These are phyloP conservation scores for Beauveria caledonica DNA, from an alignment of 2,329 filamentous ascomycete species.

Conservation along the genomic window DNA sequence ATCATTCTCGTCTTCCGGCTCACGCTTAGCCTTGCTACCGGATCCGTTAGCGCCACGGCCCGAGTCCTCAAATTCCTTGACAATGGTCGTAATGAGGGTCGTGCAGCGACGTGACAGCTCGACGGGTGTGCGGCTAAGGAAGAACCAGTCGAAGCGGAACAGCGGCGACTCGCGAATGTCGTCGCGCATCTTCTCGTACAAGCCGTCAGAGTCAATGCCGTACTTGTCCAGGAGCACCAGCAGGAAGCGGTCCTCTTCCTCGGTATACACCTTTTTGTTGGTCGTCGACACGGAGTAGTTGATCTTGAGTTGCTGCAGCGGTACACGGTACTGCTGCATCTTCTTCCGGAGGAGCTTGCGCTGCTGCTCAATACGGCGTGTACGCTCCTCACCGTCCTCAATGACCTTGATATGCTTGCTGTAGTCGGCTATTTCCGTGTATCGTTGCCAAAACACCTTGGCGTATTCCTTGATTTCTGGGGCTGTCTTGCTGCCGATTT, in stretches of 20 bases:
- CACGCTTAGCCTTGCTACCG: constrained; percentile 66
- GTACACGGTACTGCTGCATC: constrained; percentile 93
- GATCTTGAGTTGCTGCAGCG: constrained; percentile 94
- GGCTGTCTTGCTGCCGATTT: constrained; percentile 83
- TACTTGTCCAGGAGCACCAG: constrained; percentile 88
- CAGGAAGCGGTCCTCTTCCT: constrained; percentile 94
- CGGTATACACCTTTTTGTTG: constrained; percentile 99
- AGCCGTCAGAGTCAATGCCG: constrained; percentile 80
- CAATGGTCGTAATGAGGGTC: constrained; percentile 87
- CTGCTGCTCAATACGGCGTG: constrained; percentile 83
- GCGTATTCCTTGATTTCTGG: constrained; percentile 86
- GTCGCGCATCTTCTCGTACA: constrained; percentile 93
- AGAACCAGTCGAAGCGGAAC: constrained; percentile 99
- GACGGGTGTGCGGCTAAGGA: constrained; percentile 85
- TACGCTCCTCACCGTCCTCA: constrained; percentile 85
- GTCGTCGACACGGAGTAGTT: constrained; percentile 98
- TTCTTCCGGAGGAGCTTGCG: constrained; percentile 91
- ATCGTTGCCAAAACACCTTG: constrained; percentile 93
- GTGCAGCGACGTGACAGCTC: constrained; percentile 90
- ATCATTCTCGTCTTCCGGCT: constrained; percentile 72
- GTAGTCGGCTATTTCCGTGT: constrained; percentile 83
- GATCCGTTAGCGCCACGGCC: constrained; percentile 50
- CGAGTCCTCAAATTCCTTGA: constrained; percentile 82
- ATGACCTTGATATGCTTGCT: constrained; percentile 82
- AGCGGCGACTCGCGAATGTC: constrained; percentile 91